These are phyloP conservation scores for Fusarium nematophilum DNA, from an alignment of 2,329 filamentous ascomycete genomes.

Conservation along the genomic window DNA sequence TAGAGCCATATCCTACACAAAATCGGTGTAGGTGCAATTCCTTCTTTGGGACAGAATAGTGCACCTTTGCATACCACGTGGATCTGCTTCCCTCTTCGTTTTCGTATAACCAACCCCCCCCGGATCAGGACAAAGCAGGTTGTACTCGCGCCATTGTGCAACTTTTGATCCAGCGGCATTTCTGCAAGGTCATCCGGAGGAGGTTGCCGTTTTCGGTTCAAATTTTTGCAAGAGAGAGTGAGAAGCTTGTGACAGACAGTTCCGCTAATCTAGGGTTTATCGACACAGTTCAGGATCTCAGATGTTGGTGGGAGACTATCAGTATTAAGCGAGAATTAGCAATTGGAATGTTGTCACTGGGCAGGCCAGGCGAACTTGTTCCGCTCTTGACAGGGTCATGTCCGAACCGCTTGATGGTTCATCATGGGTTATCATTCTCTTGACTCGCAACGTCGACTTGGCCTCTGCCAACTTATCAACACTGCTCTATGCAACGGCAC, in stretches of 20 bases:
- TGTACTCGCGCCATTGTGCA: no score
- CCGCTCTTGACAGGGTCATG: background rate
- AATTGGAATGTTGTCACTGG: background rate
- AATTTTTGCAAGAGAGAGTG: background rate
- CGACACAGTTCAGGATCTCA: background rate
- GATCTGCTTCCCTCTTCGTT: conserved; percentile 23
- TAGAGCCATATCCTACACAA: no score
- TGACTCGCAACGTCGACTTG: background rate
- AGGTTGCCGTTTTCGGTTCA: conserved; percentile 1
- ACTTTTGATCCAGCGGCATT: no score
- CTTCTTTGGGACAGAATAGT: conserved; percentile 11
- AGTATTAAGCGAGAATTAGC: conserved; percentile 3
- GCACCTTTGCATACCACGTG: conserved; percentile 18
- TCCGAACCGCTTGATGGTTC: background rate
- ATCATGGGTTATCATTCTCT: background rate
- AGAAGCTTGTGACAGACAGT: background rate
- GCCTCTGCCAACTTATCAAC: no score
- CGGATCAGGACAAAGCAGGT: background rate
- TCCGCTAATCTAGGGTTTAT: background rate
- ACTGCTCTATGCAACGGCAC: no score
- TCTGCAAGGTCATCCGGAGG: conserved; percentile 1
- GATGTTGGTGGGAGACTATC: background rate
- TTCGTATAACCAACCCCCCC: conserved; percentile 22
- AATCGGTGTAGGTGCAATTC: conserved; percentile 8
- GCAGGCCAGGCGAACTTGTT: background rate